Conservation (phyloP, 2,329 filamentous ascomycete genomes). For the Colletotrichum karsti region DNA sequence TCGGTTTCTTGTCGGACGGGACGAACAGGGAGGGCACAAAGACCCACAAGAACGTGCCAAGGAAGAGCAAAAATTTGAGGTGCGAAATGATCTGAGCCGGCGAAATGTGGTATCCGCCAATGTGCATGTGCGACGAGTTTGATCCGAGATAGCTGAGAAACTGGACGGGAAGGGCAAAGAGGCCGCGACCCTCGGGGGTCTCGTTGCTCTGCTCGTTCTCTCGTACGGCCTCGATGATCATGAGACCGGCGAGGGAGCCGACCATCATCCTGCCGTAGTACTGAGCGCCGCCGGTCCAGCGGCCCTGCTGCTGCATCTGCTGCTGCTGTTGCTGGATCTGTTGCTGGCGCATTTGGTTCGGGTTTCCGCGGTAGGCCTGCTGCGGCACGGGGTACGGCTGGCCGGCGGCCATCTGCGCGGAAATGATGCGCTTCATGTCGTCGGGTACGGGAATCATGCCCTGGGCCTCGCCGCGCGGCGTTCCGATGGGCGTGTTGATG, state of each 20-base stretch:
- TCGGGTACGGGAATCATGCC: constrained; percentile 74
- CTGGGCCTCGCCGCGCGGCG: constrained; percentile 50
- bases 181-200: constrained; percentile 70
- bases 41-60: constrained; percentile 63
- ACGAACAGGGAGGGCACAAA: constrained; percentile 63
- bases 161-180: constrained; percentile 71
- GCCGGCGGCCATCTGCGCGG: constrained; percentile 62
- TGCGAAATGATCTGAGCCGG: constrained; percentile 55
- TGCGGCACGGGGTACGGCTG: constrained; percentile 61
- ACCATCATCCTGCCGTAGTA: constrained; percentile 87
- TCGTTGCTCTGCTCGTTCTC: constrained; percentile 73
- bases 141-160: constrained; percentile 59
- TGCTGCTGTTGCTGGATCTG: constrained; percentile 63
- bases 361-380: constrained; percentile 56
- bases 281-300: constrained; percentile 63
- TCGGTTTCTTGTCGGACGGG: constrained; percentile 56
- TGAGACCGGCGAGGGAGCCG: constrained; percentile 88
- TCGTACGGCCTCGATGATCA: constrained; percentile 85
- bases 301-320: constrained; percentile 57
- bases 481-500: constrained; percentile 53
- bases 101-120: constrained; percentile 62
- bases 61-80: constrained; percentile 60
- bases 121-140: constrained; percentile 57
- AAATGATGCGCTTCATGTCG: constrained; percentile 69
- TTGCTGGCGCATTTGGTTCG: constrained; percentile 61